Conservation (phyloP, 164 flowering plant genomes). For the Paratinospora sagittata region DNA sequence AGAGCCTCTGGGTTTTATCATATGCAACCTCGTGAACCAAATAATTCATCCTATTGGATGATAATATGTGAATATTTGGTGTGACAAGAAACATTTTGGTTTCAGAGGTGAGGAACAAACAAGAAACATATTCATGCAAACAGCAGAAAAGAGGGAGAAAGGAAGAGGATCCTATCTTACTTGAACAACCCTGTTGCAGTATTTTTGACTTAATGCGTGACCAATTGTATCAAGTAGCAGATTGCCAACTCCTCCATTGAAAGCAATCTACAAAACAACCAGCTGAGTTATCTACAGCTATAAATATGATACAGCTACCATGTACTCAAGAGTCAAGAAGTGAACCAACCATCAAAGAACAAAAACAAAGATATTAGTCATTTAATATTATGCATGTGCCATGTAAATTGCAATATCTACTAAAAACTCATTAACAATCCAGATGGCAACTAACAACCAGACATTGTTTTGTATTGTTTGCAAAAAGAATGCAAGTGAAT, state of each 20-base stretch:
- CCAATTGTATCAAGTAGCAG: constrained; percentile 83
- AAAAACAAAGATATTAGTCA: background rate
- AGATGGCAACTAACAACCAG: too few relatives aligned
- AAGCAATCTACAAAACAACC: constrained; percentile 41
- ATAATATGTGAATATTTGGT: background rate
- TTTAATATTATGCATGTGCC: too few relatives aligned
- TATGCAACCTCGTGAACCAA: background rate
- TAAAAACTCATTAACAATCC: too few relatives aligned
- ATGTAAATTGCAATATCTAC: too few relatives aligned
- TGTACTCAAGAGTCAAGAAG: too few relatives aligned
- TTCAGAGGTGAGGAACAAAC: background rate
- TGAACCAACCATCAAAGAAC: background rate
- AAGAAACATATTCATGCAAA: background rate
- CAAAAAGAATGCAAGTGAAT: too few relatives aligned
- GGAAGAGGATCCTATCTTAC: constrained; percentile 28
- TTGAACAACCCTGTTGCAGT: constrained; percentile 74
- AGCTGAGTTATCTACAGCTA: background rate
- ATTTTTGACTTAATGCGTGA: constrained; percentile 64
- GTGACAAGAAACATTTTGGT: background rate
- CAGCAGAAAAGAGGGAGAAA: background rate
- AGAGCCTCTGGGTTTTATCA: background rate
- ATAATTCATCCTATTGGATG: background rate
- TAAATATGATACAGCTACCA: background rate
- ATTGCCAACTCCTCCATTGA: constrained; percentile 65
- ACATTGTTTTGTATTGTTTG: too few relatives aligned